Conservation (phyloP, 257 asterid species). For the Solanum tarapatanum region DNA sequence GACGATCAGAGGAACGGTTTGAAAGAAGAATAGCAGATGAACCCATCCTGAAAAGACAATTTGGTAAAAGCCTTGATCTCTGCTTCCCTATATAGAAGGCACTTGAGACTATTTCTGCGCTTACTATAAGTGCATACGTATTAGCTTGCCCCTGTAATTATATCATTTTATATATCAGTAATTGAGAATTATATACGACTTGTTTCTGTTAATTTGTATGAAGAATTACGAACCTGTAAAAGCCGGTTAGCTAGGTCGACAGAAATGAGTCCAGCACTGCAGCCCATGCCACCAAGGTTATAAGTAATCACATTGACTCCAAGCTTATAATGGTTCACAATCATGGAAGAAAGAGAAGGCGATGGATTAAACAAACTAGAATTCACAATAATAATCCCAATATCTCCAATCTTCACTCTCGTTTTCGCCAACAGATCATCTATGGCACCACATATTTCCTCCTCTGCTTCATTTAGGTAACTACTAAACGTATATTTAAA, state of each 20-base stretch:
- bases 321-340: slow-evolving; percentile 24
- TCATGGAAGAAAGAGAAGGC: slow-evolving; percentile 25
- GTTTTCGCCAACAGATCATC: slow-evolving; percentile 4
- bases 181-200: neutral
- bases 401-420: slow-evolving; percentile 2
- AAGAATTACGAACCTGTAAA: slow-evolving; percentile 4
- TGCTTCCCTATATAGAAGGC: slow-evolving; percentile 17
- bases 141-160: slow-evolving; percentile 17
- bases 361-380: slow-evolving; percentile 15
- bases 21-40: slow-evolving; percentile 23
- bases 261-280: slow-evolving; percentile 34
- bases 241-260: slow-evolving; percentile 24
- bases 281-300: slow-evolving; percentile 43
- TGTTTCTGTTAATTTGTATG: neutral
- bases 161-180: neutral
- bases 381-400: slow-evolving; percentile 26
- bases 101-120: slow-evolving; percentile 7
- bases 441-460: neutral
- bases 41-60: slow-evolving; percentile 20
- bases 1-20: slow-evolving; percentile 3
- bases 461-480: neutral
- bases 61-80: slow-evolving; percentile 18
- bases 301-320: slow-evolving; percentile 14
- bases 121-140: slow-evolving; percentile 20
- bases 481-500: neutral